These are phyloP conservation scores for Monosporascus sp. DNA, from an alignment of 2,329 filamentous ascomycete species.

Conservation along the genomic window DNA sequence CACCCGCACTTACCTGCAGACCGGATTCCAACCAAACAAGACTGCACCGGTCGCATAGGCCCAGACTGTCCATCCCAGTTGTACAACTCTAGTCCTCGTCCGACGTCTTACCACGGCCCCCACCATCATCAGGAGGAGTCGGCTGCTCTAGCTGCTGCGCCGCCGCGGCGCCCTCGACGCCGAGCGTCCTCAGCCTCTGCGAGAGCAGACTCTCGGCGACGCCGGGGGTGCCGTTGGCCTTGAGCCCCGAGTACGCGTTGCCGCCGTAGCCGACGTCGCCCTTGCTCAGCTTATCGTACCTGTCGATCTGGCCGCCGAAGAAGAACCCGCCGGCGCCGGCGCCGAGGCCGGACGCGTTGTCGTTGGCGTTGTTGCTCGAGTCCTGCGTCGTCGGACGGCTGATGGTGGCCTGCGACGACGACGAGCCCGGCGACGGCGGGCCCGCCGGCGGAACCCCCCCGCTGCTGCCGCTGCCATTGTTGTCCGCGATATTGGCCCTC, in stretches of 20 bases:
- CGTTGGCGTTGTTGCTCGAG: conserved; percentile 12
- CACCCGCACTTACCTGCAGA: too few species aligned
- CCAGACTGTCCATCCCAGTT: too few species aligned
- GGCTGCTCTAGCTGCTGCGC: conserved; percentile 1
- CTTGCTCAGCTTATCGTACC: conserved; percentile 64
- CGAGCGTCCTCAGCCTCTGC: conserved; percentile 60
- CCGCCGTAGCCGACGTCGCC: conserved; percentile 60
- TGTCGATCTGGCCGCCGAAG: conserved; percentile 21
- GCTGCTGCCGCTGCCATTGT: conserved; percentile 25
- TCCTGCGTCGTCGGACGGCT: conserved; percentile 30
- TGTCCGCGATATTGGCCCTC: conserved; percentile 23
- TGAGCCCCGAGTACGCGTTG: conserved; percentile 39
- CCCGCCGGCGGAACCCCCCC: conserved; percentile 20
- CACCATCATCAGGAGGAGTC: too few species aligned
- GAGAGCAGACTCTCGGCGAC: conserved; percentile 64
- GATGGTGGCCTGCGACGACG: conserved; percentile 3
- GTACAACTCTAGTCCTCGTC: neutral
- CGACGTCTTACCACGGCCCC: neutral
- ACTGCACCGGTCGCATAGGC: too few species aligned
- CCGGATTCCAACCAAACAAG: too few species aligned
- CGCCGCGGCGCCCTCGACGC: conserved; percentile 32
- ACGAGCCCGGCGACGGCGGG: conserved; percentile 12
- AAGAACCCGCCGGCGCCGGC: conserved; percentile 1
- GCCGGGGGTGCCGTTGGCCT: conserved; percentile 32
- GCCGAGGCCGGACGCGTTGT: conserved; percentile 15